Evolutionary conservation across 2,329 filamentous ascomycete species (phyloP).

Genomic region (Endoconidiophora polonica): DNA sequence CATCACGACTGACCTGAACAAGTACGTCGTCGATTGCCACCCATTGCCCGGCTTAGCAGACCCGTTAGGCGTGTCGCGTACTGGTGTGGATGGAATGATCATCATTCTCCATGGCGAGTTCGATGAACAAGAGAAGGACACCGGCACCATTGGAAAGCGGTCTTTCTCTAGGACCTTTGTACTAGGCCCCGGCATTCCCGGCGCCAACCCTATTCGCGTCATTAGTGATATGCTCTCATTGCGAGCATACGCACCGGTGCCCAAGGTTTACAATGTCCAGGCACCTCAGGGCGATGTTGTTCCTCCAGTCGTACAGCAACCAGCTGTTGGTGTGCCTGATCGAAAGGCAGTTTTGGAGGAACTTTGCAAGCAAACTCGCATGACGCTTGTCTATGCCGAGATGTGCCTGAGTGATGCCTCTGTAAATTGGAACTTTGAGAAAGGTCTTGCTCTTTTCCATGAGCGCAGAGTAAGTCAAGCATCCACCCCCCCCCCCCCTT

Average conservation of each 20-base stretch:
- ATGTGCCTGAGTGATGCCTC: constrained; percentile 54
- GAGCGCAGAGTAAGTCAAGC: constrained; percentile 46
- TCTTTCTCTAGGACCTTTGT: constrained; percentile 73
- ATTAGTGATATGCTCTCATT: constrained; percentile 65
- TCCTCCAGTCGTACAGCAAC: constrained; percentile 12
- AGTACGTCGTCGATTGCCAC: constrained; percentile 74
- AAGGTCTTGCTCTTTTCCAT: constrained; percentile 58
- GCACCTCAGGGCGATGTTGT: constrained; percentile 16
- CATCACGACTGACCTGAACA: constrained; percentile 45
- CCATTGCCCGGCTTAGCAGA: constrained; percentile 56
- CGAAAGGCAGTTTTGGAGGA: constrained; percentile 58
- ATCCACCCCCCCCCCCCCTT: not conserved
- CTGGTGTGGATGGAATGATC: constrained; percentile 61
- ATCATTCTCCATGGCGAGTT: constrained; percentile 73
- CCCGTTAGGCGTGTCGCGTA: constrained; percentile 41
- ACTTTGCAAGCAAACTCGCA: constrained; percentile 59
- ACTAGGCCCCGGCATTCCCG: constrained; percentile 55
- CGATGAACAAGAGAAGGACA: constrained; percentile 48
- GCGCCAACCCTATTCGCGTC: constrained; percentile 50
- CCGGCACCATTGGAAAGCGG: constrained; percentile 43
- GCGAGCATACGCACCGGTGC: constrained; percentile 43
- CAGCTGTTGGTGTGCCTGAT: constrained; percentile 22
- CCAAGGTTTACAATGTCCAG: constrained; percentile 22
- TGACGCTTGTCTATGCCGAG: constrained; percentile 63
- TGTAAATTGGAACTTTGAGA: constrained; percentile 63